These are phyloP conservation scores for Picea abies DNA, from an alignment of 83 land plant species.

Conservation along the genomic window DNA sequence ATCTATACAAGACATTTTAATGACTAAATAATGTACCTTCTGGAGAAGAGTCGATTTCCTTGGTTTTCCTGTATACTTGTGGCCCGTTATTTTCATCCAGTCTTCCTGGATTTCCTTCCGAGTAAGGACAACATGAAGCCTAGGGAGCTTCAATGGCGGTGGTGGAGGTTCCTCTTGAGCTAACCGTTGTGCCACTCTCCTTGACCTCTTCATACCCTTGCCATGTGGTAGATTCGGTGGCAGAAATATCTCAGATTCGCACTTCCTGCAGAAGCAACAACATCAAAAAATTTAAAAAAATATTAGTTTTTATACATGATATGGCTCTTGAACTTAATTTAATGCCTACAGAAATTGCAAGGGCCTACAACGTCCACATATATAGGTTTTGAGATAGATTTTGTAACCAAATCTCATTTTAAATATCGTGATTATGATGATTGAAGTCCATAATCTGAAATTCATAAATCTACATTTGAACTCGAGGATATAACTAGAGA, in stretches of 20 bases:
- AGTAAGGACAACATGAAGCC: conserved; percentile 50
- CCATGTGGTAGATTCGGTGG: conserved; percentile 12
- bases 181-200: conserved; percentile 24
- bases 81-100: conserved; percentile 59
- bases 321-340: not conserved
- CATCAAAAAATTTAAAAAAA: not conserved
- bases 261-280: not conserved
- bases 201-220: conserved; percentile 19
- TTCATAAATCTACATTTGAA: not conserved
- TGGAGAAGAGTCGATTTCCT: conserved; percentile 47
- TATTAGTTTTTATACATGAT: not conserved
- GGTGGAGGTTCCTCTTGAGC: conserved; percentile 55
- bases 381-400: too few species aligned
- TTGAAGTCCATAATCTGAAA: not conserved
- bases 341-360: not conserved
- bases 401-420: not conserved
- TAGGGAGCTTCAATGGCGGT: conserved; percentile 59
- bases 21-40: conserved; percentile 23
- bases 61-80: conserved; percentile 51
- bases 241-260: not conserved
- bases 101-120: conserved; percentile 60
- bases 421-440: not conserved
- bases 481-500: not conserved
- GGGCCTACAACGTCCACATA: too few species aligned
- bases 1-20: not conserved